These are phyloP conservation scores for Termitomyces sp. DNA, from an alignment of 768 basidiomycete species.

Conservation along the genomic window DNA sequence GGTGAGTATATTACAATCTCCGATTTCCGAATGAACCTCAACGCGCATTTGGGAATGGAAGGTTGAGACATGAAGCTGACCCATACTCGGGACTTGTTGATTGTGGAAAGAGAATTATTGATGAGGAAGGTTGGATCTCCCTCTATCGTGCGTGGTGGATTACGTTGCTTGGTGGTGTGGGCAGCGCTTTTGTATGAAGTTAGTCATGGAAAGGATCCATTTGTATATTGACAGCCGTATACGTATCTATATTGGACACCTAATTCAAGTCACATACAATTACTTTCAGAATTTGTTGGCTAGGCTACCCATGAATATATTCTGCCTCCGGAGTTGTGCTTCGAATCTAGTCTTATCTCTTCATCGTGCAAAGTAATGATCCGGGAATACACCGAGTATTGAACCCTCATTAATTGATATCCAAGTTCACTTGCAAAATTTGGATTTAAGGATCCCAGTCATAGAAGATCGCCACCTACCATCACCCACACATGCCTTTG, in stretches of 20 bases:
- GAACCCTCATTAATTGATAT: no score
- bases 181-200: constrained; percentile 48
- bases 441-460: no score
- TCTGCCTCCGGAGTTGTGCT: no score
- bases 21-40: background rate
- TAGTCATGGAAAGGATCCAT: background rate
- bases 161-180: constrained; percentile 60
- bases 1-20: constrained; percentile 42
- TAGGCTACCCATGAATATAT: no score
- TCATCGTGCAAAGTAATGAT: no score
- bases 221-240: background rate
- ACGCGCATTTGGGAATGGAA: constrained; percentile 22
- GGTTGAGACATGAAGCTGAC: constrained; percentile 72
- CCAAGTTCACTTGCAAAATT: no score
- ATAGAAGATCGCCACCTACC: no score
- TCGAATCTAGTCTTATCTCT: no score
- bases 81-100: constrained; percentile 75
- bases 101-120: constrained; percentile 70
- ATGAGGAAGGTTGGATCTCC: constrained; percentile 74
- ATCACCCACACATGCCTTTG: no score
- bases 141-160: constrained; percentile 88
- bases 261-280: background rate
- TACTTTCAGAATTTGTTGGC: background rate
- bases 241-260: constrained; percentile 2
- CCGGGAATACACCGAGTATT: no score